Evolutionary conservation across 1,284 basidiomycete species (phyloP).

Genomic region (Phlebopus sp.): DNA sequence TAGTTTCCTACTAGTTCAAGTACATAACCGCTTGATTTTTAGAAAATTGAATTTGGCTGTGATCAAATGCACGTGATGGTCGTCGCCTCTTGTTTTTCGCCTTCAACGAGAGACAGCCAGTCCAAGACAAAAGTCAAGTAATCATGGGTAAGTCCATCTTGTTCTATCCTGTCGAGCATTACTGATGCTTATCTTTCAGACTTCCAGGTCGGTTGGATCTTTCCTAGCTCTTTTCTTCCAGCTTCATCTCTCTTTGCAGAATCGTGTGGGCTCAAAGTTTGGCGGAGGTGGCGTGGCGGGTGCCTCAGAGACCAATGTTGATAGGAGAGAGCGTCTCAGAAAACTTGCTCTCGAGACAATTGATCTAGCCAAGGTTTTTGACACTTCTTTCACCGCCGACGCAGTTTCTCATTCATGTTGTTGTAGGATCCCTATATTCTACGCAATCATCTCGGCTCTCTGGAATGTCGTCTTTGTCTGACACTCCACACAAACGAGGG

Average conservation of each 20-base stretch:
- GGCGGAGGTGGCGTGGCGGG: slow-evolving; percentile 94
- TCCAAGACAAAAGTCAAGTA: not conserved
- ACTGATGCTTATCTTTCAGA: slow-evolving; percentile 28
- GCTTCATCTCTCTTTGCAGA: slow-evolving; percentile 44
- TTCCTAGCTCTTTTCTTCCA: not conserved
- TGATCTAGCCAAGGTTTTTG: slow-evolving; percentile 82
- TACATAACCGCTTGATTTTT: no score
- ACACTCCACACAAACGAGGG: slow-evolving; percentile 99
- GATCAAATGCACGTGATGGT: no score
- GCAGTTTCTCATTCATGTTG: slow-evolving; percentile 7
- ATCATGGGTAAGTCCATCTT: slow-evolving; percentile 23
- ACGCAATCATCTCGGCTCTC: slow-evolving; percentile 94
- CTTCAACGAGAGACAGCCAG: not conserved
- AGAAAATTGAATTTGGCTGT: no score
- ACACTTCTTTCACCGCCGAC: slow-evolving; percentile 1
- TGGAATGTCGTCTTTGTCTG: slow-evolving; percentile 97
- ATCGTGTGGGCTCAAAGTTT: slow-evolving; percentile 94
- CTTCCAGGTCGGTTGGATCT: slow-evolving; percentile 39
- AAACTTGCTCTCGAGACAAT: slow-evolving; percentile 97
- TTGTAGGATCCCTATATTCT: slow-evolving; percentile 95
- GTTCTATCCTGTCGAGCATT: not conserved
- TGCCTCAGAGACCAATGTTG: slow-evolving; percentile 91
- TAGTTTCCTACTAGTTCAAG: not conserved
- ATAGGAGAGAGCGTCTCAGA: slow-evolving; percentile 89
- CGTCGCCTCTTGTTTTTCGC: not conserved